Conservation (phyloP, 441 rosid species). For the Iberis amara region DNA sequence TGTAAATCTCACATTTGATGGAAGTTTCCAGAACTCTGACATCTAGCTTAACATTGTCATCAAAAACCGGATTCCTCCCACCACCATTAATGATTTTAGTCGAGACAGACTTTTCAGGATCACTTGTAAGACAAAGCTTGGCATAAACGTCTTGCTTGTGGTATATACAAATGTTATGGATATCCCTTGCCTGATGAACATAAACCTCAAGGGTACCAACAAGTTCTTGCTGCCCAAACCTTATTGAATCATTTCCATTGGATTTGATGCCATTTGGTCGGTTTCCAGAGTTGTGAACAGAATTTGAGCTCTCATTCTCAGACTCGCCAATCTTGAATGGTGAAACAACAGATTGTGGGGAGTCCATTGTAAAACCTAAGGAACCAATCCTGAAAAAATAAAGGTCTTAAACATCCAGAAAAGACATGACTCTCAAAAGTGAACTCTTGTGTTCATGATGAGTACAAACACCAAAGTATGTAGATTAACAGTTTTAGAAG, state of each 20-base stretch:
- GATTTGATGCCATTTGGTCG: slow-evolving; percentile 36
- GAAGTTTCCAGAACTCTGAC: slow-evolving; percentile 65
- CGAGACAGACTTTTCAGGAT: slow-evolving; percentile 69
- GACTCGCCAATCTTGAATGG: slow-evolving; percentile 59
- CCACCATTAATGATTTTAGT: slow-evolving; percentile 96
- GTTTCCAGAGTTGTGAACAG: slow-evolving; percentile 32
- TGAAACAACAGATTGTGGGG: slow-evolving; percentile 92
- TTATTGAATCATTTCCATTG: slow-evolving; percentile 33
- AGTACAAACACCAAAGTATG: too few relatives aligned
- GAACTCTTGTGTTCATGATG: too few relatives aligned
- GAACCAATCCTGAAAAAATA: slow-evolving; percentile 31
- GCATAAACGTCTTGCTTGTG: slow-evolving; percentile 99
- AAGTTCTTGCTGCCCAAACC: slow-evolving; percentile 32
- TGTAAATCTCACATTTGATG: slow-evolving; percentile 87
- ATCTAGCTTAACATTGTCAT: slow-evolving; percentile 55
- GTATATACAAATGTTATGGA: slow-evolving; percentile 97
- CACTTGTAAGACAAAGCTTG: slow-evolving; percentile 78
- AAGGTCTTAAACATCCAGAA: neutral
- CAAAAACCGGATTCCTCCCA: slow-evolving; percentile 92
- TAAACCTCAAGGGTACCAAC: slow-evolving; percentile 67
- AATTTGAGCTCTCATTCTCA: slow-evolving; percentile 42
- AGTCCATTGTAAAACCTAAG: slow-evolving; percentile 55
- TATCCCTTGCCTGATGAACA: slow-evolving; percentile 94
- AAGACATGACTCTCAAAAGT: too few relatives aligned
- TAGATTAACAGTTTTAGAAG: too few relatives aligned